phyloP scores from a whole-genome alignment of 306 rosid species.

The Citrullus amarus region DNA sequence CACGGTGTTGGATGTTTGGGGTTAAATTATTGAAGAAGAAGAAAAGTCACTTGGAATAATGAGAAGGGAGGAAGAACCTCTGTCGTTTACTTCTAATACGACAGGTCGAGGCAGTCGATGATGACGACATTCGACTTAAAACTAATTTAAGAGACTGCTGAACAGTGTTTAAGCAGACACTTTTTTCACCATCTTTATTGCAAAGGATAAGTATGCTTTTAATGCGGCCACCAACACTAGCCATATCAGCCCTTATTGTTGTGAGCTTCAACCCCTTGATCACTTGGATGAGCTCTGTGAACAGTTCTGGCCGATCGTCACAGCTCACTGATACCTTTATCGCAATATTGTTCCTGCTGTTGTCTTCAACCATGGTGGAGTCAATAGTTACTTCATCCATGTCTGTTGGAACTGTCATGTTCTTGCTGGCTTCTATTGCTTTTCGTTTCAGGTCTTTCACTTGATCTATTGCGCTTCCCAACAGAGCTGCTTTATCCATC shows the following conservation, averaged over 20 bases:
- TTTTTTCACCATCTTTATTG: conserved; percentile 42
- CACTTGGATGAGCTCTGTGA: conserved; percentile 73
- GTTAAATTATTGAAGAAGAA: not conserved
- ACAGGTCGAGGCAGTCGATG: conserved; percentile 34
- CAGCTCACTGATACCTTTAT: conserved; percentile 84
- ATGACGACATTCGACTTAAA: conserved; percentile 44
- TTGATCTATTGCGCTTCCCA: conserved; percentile 82
- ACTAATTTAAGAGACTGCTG: conserved; percentile 66
- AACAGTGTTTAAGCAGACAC: conserved; percentile 46
- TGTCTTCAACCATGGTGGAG: conserved; percentile 14
- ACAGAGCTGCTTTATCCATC: conserved; percentile 97
- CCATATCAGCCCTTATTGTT: conserved; percentile 72
- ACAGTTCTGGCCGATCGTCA: conserved; percentile 78
- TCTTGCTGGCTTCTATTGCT: conserved; percentile 56
- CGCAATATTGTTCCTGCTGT: conserved; percentile 14
- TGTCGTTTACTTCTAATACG: conserved; percentile 86
- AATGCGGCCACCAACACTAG: conserved; percentile 76
- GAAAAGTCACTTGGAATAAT: conserved; percentile 20
- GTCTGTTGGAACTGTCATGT: conserved; percentile 60
- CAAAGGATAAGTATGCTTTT: conserved; percentile 65
- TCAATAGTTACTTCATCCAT: conserved; percentile 68
- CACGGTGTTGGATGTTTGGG: not conserved
- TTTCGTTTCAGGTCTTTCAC: conserved; percentile 85
- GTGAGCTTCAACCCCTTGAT: conserved; percentile 52
- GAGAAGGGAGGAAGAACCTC: conserved; percentile 84